These are phyloP conservation scores for Daedaleopsis sinensis DNA, from an alignment of 768 basidiomycete genomes.

Conservation along the genomic window DNA sequence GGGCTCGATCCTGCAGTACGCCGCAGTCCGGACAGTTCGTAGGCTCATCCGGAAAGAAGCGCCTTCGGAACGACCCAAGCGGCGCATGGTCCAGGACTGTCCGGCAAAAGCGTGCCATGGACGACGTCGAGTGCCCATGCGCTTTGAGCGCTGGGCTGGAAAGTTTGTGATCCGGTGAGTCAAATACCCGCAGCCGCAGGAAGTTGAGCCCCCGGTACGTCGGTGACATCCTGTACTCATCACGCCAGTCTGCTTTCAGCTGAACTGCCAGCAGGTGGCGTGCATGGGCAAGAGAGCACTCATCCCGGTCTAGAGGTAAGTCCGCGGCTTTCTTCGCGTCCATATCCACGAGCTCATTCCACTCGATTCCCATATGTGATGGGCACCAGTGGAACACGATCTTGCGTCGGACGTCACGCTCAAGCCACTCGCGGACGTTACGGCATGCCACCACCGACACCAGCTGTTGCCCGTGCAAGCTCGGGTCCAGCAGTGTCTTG, in stretches of 20 bases:
- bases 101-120: no score
- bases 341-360: no score
- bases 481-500: not conserved
- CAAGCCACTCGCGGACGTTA: not conserved
- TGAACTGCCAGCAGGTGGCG: not conserved
- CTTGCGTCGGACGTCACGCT: not conserved
- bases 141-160: no score
- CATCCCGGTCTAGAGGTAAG: not conserved
- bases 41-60: no score
- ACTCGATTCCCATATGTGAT: no score
- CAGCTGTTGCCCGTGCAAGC: not conserved
- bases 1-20: no score
- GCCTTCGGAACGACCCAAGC: no score
- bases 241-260: not conserved
- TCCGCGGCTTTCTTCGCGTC: not conserved
- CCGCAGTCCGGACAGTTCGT: no score
- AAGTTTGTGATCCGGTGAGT: no score
- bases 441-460: not conserved
- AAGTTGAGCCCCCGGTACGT: not conserved
- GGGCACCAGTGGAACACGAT: not conserved
- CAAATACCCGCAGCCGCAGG: no score
- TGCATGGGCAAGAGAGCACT: not conserved
- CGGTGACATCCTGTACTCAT: not conserved
- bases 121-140: no score
- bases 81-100: no score